Evolutionary conservation across 805 yeast species (phyloP).

Genomic region (Candida ipomoeae): DNA sequence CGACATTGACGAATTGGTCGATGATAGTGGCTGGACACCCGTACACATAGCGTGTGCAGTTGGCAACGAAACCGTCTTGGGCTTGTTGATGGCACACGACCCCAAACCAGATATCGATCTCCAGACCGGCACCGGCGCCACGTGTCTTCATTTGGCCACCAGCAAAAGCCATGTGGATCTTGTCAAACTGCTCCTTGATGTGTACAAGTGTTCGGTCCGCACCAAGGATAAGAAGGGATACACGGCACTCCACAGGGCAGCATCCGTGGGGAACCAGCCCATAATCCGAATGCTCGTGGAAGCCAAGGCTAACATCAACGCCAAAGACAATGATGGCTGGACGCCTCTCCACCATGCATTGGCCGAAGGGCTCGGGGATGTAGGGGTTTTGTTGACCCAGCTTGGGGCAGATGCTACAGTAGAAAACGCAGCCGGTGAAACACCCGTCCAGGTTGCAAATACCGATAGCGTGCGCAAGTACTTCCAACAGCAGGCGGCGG

Average conservation of each 20-base stretch:
- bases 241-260: slow-evolving; percentile 78
- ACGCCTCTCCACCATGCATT: slow-evolving; percentile 85
- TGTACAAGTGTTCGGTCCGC: slow-evolving; percentile 62
- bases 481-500: slow-evolving; percentile 4
- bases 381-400: slow-evolving; percentile 56
- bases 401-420: slow-evolving; percentile 62
- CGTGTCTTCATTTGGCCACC: slow-evolving; percentile 72
- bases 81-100: slow-evolving; percentile 40
- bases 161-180: slow-evolving; percentile 59
- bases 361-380: slow-evolving; percentile 85
- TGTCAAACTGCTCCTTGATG: slow-evolving; percentile 47
- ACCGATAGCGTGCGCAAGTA: slow-evolving; percentile 28
- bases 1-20: slow-evolving; percentile 66
- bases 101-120: slow-evolving; percentile 60
- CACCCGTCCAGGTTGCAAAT: slow-evolving; percentile 32
- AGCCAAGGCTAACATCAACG: slow-evolving; percentile 59
- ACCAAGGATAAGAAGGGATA: slow-evolving; percentile 63
- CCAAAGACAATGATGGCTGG: slow-evolving; percentile 72
- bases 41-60: slow-evolving; percentile 77
- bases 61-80: slow-evolving; percentile 56
- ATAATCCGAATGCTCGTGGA: slow-evolving; percentile 52
- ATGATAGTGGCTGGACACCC: slow-evolving; percentile 86
- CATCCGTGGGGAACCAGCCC: slow-evolving; percentile 63
- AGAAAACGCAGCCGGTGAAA: slow-evolving; percentile 49
- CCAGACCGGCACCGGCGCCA: slow-evolving; percentile 56